phyloP scores from a whole-genome alignment of 768 basidiomycete genomes.

The Megacollybia marginata region DNA sequence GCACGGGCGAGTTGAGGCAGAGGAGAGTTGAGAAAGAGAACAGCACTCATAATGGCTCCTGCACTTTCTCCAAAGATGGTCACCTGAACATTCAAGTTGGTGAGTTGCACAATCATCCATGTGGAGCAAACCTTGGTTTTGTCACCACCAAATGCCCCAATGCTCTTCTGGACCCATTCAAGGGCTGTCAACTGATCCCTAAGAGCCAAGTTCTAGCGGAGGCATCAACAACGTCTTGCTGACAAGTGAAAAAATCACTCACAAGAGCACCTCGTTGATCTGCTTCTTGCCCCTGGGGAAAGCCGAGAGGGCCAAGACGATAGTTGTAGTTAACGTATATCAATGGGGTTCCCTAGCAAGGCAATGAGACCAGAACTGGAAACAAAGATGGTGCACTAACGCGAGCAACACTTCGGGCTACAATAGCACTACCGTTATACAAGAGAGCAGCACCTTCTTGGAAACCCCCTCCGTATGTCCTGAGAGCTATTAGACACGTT shows the following conservation, averaged over 20 bases:
- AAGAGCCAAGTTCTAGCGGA: constrained; percentile 16
- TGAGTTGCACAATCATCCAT: too few species aligned
- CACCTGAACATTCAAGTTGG: too few species aligned
- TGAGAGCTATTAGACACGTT: neutral
- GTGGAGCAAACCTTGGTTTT: constrained; percentile 14
- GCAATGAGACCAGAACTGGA: neutral
- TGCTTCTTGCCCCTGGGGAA: constrained; percentile 23
- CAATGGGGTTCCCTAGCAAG: constrained; percentile 18
- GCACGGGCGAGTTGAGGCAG: constrained; percentile 11
- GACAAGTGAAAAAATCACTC: too few species aligned
- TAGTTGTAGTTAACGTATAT: constrained; percentile 36
- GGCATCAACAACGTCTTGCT: too few species aligned
- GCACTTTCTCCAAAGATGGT: constrained; percentile 30
- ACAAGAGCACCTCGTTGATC: constrained; percentile 9
- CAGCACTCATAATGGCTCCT: constrained; percentile 23
- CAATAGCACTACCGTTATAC: constrained; percentile 18
- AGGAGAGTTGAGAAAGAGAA: constrained; percentile 15
- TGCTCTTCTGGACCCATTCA: constrained; percentile 35
- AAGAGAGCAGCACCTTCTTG: constrained; percentile 9
- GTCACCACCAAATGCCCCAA: constrained; percentile 39
- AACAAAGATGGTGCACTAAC: neutral
- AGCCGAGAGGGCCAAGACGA: constrained; percentile 32
- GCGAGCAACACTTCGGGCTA: constrained; percentile 6
- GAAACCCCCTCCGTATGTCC: constrained; percentile 19
- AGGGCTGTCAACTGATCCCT: constrained; percentile 20